Base-by-base conservation (phyloP, 2,329 filamentous ascomycete species). In the Aspergillus quadrilineatus region DNA sequence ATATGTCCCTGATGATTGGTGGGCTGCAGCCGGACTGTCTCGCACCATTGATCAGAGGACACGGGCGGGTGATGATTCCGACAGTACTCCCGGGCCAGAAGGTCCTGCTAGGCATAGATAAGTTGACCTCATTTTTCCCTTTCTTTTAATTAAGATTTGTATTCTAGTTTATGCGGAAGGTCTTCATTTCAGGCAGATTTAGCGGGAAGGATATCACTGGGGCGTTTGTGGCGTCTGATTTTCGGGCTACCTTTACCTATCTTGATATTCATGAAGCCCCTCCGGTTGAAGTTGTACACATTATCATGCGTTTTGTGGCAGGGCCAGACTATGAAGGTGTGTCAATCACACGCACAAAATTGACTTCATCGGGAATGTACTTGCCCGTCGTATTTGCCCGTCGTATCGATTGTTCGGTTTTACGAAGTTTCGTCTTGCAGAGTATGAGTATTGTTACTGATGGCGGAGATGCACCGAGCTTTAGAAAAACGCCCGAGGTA, bases 1-100 rank as follows among this genome's bases (percentile, higher is more conserved):
- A 67, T 89, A 92, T 64, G 88, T 94, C 53, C 88, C 89, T 0
- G 89, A 94, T 59, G 86, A 90, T 61, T 92, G 88, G 85, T 95
- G 90, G 90, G 84, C 84, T 57, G 82, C 84, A 65, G 86, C 82
- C 57, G 88, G 88, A 42, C 79, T 90, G 61, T 86, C 80, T 66
- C 82, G 86, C 60, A 86, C 80, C 12, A 65, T 75, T 39, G 65
- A 66, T 50, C 68, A 67, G 29, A 65, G 69, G 50, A 59, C 71
- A 42, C 65, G 63, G 50, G 61, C 62, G 26, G 63, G 60, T 26
- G 58, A 69, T n/a, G 65, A 66, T 22, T 51, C 58, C 28, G 62
- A 61, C 22, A 60, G 61, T 15, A 58, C 61, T n/a, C 63, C 67
- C 15, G 54, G 53, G 28, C 10, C 58, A 43, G 63, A 67, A 49